Conservation (phyloP, 1,139 yeast species). For the Blastobotrys arbuscula region DNA sequence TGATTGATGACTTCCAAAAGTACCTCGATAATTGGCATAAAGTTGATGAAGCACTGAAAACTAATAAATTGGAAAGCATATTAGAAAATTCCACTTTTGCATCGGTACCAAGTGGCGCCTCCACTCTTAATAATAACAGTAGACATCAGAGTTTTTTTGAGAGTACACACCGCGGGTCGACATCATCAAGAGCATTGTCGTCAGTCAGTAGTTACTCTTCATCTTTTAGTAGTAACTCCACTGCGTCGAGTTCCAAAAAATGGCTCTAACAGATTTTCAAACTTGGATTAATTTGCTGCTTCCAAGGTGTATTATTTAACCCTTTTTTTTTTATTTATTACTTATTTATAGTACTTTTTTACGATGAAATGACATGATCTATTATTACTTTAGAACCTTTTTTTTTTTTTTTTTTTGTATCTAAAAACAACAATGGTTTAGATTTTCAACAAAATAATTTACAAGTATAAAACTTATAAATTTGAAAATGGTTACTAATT, state of each 20-base stretch:
- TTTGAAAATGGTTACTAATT: too few relatives aligned
- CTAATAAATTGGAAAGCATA: background rate
- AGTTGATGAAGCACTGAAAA: constrained; percentile 10
- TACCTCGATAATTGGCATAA: constrained; percentile 12
- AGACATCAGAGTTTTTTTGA: background rate
- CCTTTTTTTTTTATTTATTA: too few relatives aligned
- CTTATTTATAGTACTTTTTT: too few relatives aligned
- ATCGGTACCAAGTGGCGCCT: too few relatives aligned
- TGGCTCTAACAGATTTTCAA: background rate
- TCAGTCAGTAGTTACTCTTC: constrained; percentile 4
- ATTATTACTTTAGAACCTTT: too few relatives aligned
- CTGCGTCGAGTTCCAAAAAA: background rate
- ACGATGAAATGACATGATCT: too few relatives aligned
- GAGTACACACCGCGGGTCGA: constrained; percentile 9
- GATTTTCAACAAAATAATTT: too few relatives aligned
- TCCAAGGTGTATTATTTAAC: too few relatives aligned
- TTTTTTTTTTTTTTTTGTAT: too few relatives aligned
- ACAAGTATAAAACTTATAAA: too few relatives aligned
- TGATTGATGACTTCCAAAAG: constrained; percentile 4
- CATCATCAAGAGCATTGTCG: constrained; percentile 6
- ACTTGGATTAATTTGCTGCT: too few relatives aligned
- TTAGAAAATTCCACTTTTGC: background rate
- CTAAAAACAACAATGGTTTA: too few relatives aligned
- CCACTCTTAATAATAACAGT: background rate
- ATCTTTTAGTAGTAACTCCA: background rate